Conservation (phyloP, 371 early-diverging fungal species). For the Gilbertella persicaria region DNA sequence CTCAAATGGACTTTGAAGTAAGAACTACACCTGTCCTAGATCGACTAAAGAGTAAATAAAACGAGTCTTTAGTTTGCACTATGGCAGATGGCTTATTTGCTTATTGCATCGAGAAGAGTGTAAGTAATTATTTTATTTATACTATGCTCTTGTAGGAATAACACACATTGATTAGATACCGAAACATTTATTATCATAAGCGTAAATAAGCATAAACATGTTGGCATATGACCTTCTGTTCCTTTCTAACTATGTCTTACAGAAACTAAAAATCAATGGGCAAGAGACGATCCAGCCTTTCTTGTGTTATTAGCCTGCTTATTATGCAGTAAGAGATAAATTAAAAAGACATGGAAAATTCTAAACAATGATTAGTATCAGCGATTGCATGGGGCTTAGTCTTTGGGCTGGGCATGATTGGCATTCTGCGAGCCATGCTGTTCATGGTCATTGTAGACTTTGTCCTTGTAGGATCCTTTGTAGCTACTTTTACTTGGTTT, state of each 20-base stretch:
- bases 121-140: conserved; percentile 61
- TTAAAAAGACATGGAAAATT: neutral
- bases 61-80: conserved; percentile 69
- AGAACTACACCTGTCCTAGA: neutral
- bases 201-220: conserved; percentile 47
- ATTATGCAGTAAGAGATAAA: conserved; percentile 55
- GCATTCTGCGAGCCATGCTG: conserved; percentile 67
- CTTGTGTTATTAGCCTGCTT: conserved; percentile 68
- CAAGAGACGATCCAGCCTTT: conserved; percentile 93
- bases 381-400: conserved; percentile 79
- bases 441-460: conserved; percentile 83
- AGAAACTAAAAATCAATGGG: conserved; percentile 97
- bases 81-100: conserved; percentile 91
- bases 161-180: conserved; percentile 83
- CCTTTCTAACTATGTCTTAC: neutral
- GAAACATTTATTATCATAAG: conserved; percentile 90
- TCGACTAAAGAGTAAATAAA: neutral
- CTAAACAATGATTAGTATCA: conserved; percentile 47
- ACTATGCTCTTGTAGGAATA: conserved; percentile 33
- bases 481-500: conserved; percentile 73
- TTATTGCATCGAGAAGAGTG: conserved; percentile 86
- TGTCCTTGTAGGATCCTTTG: conserved; percentile 68
- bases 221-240: no score
- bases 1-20: conserved; percentile 77
- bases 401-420: conserved; percentile 65